A percentile compares a stretch with the other conserved stretches of the same genome.
Conservation (phyloP, 768 basidiomycete species). For the Termitomyces titanicus region DNA sequence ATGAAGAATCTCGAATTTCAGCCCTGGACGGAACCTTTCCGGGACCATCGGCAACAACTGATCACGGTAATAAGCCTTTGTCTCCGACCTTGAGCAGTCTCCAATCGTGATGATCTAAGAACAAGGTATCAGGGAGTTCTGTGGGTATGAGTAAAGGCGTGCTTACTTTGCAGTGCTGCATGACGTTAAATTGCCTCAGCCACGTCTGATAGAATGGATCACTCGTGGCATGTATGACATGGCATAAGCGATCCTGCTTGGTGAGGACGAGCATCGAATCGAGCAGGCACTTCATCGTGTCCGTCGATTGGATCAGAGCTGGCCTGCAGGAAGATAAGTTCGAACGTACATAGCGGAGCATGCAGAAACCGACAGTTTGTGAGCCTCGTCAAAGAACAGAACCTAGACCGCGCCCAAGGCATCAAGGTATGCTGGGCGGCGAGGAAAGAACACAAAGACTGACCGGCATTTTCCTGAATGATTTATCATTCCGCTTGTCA, state of each 20-base stretch:
- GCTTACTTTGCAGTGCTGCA: conserved; percentile 77
- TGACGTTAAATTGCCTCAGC: conserved; percentile 75
- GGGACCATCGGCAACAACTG: conserved; percentile 68
- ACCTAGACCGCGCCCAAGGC: conserved; percentile 25
- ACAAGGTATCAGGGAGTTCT: neutral
- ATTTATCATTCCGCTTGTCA: conserved; percentile 32
- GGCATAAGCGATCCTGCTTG: conserved; percentile 83
- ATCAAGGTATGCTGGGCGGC: neutral
- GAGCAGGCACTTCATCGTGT: conserved; percentile 80
- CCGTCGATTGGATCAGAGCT: conserved; percentile 68
- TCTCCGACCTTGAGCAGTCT: conserved; percentile 74
- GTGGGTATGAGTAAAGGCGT: neutral
- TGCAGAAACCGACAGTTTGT: conserved; percentile 57
- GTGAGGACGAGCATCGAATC: conserved; percentile 86
- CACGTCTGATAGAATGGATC: conserved; percentile 85
- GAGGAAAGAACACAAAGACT: neutral
- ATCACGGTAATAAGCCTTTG: conserved; percentile 61
- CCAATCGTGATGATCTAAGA: conserved; percentile 71
- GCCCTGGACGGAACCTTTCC: conserved; percentile 44
- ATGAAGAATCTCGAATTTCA: conserved; percentile 72
- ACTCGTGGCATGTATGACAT: conserved; percentile 79
- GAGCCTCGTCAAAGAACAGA: conserved; percentile 84
- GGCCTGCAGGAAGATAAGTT: conserved; percentile 42
- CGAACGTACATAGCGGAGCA: neutral
- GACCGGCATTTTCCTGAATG: conserved; percentile 47